These are phyloP conservation scores for Cercis canadensis DNA, from an alignment of 306 rosid species.

Conservation along the genomic window DNA sequence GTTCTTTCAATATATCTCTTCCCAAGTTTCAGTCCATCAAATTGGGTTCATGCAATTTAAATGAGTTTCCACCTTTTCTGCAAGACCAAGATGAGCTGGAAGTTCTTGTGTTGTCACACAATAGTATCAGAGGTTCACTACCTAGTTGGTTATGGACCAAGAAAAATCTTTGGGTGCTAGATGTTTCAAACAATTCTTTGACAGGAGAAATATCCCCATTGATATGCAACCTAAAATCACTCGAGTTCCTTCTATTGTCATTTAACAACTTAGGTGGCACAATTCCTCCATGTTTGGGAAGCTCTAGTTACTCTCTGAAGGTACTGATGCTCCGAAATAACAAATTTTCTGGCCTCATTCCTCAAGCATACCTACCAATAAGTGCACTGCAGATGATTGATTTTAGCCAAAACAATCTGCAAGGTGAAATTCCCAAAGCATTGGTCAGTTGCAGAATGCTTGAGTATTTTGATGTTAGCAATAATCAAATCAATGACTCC, in stretches of 20 bases:
- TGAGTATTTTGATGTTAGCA: neutral
- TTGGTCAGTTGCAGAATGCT: neutral
- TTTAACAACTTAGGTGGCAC: neutral
- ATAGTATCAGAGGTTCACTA: neutral
- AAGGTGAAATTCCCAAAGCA: slow-evolving; percentile 40
- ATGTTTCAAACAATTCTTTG: neutral
- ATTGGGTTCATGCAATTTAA: neutral
- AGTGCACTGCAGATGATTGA: neutral
- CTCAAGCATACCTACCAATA: neutral
- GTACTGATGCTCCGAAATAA: neutral
- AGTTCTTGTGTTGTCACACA: neutral
- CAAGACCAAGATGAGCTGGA: neutral
- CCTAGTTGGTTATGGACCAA: neutral
- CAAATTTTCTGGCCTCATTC: neutral
- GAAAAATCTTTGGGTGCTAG: neutral
- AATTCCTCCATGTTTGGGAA: neutral
- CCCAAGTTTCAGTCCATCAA: neutral
- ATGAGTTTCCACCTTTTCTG: neutral
- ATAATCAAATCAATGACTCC: neutral
- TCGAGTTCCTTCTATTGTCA: neutral
- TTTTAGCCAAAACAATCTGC: slow-evolving; percentile 35
- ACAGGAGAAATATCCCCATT: neutral
- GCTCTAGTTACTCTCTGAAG: neutral
- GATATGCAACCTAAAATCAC: neutral
- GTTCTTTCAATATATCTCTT: neutral